These are phyloP conservation scores for Pelargonium citronellum DNA, from an alignment of 441 rosid species.

Conservation along the genomic window DNA sequence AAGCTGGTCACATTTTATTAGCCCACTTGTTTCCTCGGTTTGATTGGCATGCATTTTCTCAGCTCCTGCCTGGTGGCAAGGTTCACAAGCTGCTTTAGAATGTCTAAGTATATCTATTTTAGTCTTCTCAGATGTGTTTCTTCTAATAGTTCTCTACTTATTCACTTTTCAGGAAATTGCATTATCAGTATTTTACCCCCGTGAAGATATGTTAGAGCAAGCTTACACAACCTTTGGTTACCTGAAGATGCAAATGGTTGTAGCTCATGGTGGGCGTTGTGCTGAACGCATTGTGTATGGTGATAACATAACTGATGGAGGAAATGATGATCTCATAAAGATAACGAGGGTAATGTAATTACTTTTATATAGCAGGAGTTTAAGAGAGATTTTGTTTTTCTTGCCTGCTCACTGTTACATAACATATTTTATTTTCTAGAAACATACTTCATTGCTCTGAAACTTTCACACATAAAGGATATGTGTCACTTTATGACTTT, in stretches of 20 bases:
- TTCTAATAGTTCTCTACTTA: slow-evolving; percentile 5
- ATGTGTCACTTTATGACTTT: too few species aligned
- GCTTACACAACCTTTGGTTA: slow-evolving; percentile 95
- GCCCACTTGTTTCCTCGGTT: slow-evolving; percentile 94
- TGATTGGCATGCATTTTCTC: slow-evolving; percentile 99
- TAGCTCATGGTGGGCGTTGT: slow-evolving; percentile 96
- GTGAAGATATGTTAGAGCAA: slow-evolving; percentile 93
- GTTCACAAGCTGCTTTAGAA: slow-evolving; percentile 30
- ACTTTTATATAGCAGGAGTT: background rate
- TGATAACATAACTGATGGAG: slow-evolving; percentile 88
- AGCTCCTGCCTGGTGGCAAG: slow-evolving; percentile 98
- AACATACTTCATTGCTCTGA: slow-evolving; percentile 10
- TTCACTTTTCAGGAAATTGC: slow-evolving; percentile 67
- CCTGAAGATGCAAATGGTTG: slow-evolving; percentile 99
- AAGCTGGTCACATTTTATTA: slow-evolving; percentile 88
- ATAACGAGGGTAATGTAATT: slow-evolving; percentile 62
- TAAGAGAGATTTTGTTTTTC: background rate
- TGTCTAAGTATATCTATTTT: background rate
- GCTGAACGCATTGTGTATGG: slow-evolving; percentile 84
- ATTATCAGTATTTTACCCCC: slow-evolving; percentile 86
- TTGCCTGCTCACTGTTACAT: background rate
- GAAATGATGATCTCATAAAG: slow-evolving; percentile 82
- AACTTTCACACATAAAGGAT: too few species aligned
- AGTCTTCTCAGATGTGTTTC: slow-evolving; percentile 10
- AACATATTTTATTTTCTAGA: slow-evolving; percentile 8